Conservation (phyloP, 345 rosid species). For the Melaleuca quinquenervia region DNA sequence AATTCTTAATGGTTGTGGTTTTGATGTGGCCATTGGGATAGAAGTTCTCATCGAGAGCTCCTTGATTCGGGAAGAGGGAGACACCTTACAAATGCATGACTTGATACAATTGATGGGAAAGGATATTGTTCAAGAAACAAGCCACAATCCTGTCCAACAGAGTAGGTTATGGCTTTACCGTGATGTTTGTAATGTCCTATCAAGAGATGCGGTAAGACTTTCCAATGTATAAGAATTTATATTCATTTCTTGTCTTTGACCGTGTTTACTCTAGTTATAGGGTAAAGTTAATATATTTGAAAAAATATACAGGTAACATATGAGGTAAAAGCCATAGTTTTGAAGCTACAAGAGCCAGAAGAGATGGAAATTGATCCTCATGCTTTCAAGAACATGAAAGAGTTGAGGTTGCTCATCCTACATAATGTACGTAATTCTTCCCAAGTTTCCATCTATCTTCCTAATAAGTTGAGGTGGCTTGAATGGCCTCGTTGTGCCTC, state of each 20-base stretch:
- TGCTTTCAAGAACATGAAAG: not conserved
- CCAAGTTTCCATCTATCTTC: not conserved
- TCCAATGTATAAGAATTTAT: not conserved
- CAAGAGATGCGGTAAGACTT: not conserved
- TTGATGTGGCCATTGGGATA: not conserved
- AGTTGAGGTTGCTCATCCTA: not conserved
- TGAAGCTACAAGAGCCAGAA: fast-evolving
- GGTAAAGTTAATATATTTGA: not conserved
- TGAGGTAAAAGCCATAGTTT: not conserved
- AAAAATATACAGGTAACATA: not conserved
- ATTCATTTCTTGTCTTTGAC: too few relatives aligned
- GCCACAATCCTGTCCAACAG: not conserved
- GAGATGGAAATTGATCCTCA: fast-evolving
- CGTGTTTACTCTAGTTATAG: too few relatives aligned
- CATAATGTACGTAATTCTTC: not conserved
- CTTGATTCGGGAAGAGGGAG: too few relatives aligned
- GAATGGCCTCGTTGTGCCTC: not conserved
- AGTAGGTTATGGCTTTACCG: not conserved
- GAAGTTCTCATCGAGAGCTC: not conserved
- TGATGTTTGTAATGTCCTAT: not conserved
- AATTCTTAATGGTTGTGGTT: not conserved
- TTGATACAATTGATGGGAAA: not conserved
- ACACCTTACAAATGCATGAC: not conserved
- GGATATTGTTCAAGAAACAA: not conserved
- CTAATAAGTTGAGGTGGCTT: not conserved